A percentile compares a stretch with the other conserved stretches of the same genome.
These are phyloP conservation scores for Carex arenaria DNA, from an alignment of 202 grass and related monocot genomes.

Conservation along the genomic window DNA sequence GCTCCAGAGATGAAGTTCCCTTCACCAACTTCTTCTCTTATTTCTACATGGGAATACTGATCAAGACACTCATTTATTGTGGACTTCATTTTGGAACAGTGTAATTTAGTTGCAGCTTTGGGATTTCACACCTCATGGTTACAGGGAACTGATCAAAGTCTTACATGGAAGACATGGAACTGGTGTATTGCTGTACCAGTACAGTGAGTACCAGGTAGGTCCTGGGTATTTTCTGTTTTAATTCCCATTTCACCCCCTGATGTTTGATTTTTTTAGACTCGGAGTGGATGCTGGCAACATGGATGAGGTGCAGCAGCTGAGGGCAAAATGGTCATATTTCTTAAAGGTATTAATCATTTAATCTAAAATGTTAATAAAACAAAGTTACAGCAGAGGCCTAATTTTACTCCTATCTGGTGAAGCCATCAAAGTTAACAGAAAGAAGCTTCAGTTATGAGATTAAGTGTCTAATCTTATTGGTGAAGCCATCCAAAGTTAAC, in stretches of 20 bases:
- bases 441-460: no score
- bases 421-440: no score
- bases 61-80: conserved; percentile 73
- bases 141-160: not conserved
- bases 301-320: no score
- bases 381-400: no score
- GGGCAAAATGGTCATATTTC: not conserved
- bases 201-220: not conserved
- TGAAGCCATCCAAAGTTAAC: no score
- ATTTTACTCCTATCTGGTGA: no score
- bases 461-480: no score
- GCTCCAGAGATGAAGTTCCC: conserved; percentile 91
- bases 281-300: not conserved
- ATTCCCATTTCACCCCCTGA: not conserved
- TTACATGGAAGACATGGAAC: not conserved
- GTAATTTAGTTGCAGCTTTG: not conserved
- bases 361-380: no score
- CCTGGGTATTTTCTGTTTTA: not conserved
- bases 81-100: conserved; percentile 66
- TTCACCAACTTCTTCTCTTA: conserved; percentile 54
- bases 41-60: not conserved
- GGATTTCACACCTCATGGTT: not conserved
- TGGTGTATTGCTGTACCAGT: not conserved
- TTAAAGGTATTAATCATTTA: not conserved
- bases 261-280: not conserved